Evolutionary conservation across 192 early-diverging fungal genomes (phyloP).

Genomic region (Backusella sp.): DNA sequence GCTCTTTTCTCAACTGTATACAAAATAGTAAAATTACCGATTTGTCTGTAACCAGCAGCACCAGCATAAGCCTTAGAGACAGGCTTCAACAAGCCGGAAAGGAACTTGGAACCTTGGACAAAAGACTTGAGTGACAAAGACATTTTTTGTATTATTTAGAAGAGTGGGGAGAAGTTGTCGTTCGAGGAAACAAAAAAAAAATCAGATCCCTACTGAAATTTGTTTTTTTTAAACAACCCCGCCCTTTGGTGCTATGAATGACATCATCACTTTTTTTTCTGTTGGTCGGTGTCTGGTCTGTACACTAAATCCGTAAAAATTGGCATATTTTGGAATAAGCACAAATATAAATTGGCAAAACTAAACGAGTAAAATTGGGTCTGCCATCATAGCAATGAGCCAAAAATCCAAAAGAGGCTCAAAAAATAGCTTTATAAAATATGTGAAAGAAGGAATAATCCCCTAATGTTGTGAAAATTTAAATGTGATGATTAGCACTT

Average conservation of each 20-base stretch:
- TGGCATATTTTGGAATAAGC: no score
- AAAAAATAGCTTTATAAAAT: no score
- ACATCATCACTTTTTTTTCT: background rate
- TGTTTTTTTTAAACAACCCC: slow-evolving; percentile 9
- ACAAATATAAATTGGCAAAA: no score
- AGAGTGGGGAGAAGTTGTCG: slow-evolving; percentile 6
- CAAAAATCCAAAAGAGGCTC: no score
- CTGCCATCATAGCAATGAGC: no score
- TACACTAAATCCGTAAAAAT: no score
- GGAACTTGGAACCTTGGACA: slow-evolving; percentile 54
- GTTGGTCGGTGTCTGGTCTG: background rate
- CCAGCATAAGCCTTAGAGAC: slow-evolving; percentile 65
- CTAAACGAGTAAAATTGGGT: no score
- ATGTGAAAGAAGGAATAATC: no score
- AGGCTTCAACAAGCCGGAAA: slow-evolving; percentile 53
- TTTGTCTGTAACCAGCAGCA: slow-evolving; percentile 66
- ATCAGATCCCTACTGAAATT: slow-evolving; percentile 9
- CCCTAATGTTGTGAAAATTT: no score
- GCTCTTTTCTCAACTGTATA: background rate
- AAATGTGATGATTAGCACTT: no score
- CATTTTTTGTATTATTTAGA: slow-evolving; percentile 16
- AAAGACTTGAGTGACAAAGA: slow-evolving; percentile 47
- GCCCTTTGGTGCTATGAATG: background rate
- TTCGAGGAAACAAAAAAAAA: slow-evolving; percentile 9
- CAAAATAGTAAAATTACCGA: slow-evolving; percentile 45